These are phyloP conservation scores for Usnea hakonensis DNA, from an alignment of 495 filamentous ascomycete species.

Conservation along the genomic window DNA sequence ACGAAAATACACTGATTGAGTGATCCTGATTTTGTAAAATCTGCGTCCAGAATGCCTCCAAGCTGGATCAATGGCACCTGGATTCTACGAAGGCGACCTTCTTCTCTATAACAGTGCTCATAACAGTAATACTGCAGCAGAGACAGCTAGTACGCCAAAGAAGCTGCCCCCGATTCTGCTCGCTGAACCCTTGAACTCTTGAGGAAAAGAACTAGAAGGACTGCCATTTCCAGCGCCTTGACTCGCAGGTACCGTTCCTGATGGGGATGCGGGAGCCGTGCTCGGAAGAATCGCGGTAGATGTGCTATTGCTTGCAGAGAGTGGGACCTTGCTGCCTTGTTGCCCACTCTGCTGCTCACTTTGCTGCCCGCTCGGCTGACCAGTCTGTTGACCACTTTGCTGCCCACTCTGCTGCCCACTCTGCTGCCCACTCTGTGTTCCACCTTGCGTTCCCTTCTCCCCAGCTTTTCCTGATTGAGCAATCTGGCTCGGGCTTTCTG, in stretches of 20 bases:
- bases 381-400: background rate
- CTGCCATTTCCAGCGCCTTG: background rate
- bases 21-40: background rate
- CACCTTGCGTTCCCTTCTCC: background rate
- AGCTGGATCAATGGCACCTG: background rate
- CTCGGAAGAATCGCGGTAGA: background rate
- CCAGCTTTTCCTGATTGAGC: background rate
- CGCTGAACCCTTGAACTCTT: conserved; percentile 17
- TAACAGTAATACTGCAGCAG: background rate
- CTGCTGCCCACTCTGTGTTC: background rate
- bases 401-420: background rate
- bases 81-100: background rate
- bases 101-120: too few species aligned
- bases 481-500: conserved; percentile 5
- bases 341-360: background rate
- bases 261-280: background rate
- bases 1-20: background rate
- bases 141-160: conserved; percentile 8
- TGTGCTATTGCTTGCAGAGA: background rate
- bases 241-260: conserved; percentile 1
- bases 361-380: background rate
- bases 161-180: conserved; percentile 9
- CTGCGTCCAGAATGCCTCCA: background rate
- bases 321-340: background rate
- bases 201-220: background rate